phyloP scores from a whole-genome alignment of 768 basidiomycete species.

The Neoboletus brunneissimus region DNA sequence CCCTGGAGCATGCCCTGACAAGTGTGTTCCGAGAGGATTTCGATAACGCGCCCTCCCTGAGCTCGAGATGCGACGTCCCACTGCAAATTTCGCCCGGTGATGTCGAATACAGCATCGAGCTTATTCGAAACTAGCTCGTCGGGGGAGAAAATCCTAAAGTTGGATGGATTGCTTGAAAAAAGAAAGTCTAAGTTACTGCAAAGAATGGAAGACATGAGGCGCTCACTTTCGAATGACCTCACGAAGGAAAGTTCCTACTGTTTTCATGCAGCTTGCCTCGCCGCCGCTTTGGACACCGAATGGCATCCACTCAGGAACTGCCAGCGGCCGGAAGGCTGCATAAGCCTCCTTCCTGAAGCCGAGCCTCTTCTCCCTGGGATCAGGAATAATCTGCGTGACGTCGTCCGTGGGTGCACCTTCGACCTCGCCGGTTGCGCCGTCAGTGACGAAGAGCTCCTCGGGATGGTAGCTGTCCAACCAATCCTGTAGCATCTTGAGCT shows the following conservation, averaged over 20 bases:
- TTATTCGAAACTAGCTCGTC: slow-evolving; percentile 89
- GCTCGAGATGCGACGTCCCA: slow-evolving; percentile 72
- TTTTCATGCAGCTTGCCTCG: slow-evolving; percentile 78
- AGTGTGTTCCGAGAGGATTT: slow-evolving; percentile 87
- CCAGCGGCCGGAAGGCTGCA: slow-evolving; percentile 56
- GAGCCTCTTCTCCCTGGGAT: slow-evolving; percentile 54
- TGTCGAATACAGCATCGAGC: slow-evolving; percentile 74
- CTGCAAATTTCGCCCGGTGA: slow-evolving; percentile 73
- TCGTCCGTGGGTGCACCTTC: slow-evolving; percentile 52
- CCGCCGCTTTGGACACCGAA: slow-evolving; percentile 51
- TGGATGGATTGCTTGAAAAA: slow-evolving; percentile 50
- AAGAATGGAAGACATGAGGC: not conserved
- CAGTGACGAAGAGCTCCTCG: slow-evolving; percentile 57
- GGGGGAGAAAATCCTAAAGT: slow-evolving; percentile 88
- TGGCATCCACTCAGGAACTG: slow-evolving; percentile 62
- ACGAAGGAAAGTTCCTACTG: slow-evolving; percentile 54
- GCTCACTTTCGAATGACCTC: slow-evolving; percentile 55
- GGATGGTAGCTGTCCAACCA: slow-evolving; percentile 79
- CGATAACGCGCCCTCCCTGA: slow-evolving; percentile 78
- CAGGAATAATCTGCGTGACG: slow-evolving; percentile 61
- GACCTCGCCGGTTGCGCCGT: slow-evolving; percentile 5
- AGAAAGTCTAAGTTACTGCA: not conserved
- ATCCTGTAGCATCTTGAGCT: slow-evolving; percentile 58
- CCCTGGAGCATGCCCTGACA: slow-evolving; percentile 91
- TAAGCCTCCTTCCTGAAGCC: slow-evolving; percentile 72